Conservation (phyloP, 176 grass and related monocot genomes). For the Stipa capillata region DNA sequence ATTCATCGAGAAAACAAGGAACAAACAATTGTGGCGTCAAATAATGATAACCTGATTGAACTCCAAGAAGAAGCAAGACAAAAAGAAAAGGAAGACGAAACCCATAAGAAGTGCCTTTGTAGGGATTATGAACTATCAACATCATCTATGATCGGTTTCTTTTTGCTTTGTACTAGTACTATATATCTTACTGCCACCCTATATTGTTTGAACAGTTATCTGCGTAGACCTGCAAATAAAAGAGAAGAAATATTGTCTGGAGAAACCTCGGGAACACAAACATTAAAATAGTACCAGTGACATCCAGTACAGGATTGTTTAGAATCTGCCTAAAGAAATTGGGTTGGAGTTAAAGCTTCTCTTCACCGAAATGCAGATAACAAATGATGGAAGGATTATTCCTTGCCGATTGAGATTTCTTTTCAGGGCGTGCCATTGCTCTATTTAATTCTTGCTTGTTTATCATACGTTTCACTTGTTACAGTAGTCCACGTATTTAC, state of each 20-base stretch:
- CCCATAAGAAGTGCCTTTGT: slow-evolving; percentile 20
- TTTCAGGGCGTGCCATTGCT: slow-evolving; percentile 2
- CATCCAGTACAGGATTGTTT: slow-evolving; percentile 19
- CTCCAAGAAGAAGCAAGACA: neutral
- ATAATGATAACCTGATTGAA: neutral
- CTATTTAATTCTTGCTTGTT: neutral
- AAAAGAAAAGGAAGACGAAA: slow-evolving; percentile 9
- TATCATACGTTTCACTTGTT: neutral
- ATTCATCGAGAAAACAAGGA: too few species aligned
- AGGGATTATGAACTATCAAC: slow-evolving; percentile 32
- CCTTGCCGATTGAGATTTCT: neutral
- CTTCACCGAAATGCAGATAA: neutral
- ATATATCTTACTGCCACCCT: slow-evolving; percentile 22
- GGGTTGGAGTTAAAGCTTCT: neutral
- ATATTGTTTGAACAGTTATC: slow-evolving; percentile 67
- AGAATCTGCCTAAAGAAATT: slow-evolving; percentile 1
- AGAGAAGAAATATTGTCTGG: slow-evolving; percentile 29
- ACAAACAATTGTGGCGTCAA: slow-evolving; percentile 2
- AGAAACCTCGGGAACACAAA: slow-evolving; percentile 66
- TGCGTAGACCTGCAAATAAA: slow-evolving; percentile 52
- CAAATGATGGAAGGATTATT: neutral
- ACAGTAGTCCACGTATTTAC: too few species aligned
- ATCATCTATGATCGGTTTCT: slow-evolving; percentile 27
- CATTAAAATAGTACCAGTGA: slow-evolving; percentile 28
- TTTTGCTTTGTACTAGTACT: slow-evolving; percentile 12